Evolutionary conservation across 805 yeast species (phyloP), one percentile per base, ranked within the genome.

Genomic region (Kodamaea laetipori): DNA sequence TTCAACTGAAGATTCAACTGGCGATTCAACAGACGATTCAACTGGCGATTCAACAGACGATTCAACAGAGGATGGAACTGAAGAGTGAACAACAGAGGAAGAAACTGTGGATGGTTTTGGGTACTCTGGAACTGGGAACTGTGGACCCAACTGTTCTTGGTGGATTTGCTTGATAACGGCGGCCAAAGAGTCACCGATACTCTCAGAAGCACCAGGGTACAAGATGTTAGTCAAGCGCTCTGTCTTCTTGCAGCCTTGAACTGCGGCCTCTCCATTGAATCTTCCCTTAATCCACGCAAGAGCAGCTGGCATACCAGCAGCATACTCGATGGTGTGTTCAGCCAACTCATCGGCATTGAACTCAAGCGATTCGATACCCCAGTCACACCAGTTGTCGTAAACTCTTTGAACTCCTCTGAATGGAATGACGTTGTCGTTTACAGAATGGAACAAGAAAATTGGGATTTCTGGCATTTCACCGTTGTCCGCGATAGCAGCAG

Each of bases 171-270:
- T 26, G 13, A 32, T 31, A 10, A 19, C 38, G 4, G 32, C 33
- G 12, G 13, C 33, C 33, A 37, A 37, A 10, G 7, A 11, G 9
- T 6, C 17, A 17, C 17, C 25, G 18, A 37, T 32, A 15, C 33
- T 31, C 2, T 23, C 21, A 30, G 21, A 17, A 11, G 77, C 41
- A 71, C 66, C 43, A 71, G 60, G 51, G 66, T 58, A 55, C 66
- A 79, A 44, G 72, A 85, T 31, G 66, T 64, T 58, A 55, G 66
- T 8, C 61, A 61, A 47, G 71, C 82, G 47, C 66, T 63, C 82
- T 77, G 42, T 45, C 15, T 36, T 49, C 11, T 39, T 23, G 39
- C 63, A 58, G 3, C 62, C 61, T 5, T 40, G 11, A 11, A 51
- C 43, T 3, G 55, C 44, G 2, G 37, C 35, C 10, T 16, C 42